Evolutionary conservation across 352 stramenopile species (phyloP).

Genomic region (Pythium apleroticum): DNA sequence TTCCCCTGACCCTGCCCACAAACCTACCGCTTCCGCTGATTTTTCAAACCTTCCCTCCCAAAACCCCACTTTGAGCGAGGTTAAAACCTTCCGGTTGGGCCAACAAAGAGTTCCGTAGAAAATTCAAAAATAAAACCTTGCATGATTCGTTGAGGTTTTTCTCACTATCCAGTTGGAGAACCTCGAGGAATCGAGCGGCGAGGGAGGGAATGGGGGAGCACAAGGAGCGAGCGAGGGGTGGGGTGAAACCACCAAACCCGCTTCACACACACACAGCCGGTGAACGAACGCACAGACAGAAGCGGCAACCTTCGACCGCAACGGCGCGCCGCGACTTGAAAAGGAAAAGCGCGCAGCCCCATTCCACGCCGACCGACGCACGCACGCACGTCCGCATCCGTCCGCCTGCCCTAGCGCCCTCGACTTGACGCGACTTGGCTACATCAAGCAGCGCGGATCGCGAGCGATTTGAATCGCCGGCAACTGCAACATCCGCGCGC

Average conservation of each 20-base stretch:
- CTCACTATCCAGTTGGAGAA: background rate
- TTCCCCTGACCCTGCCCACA: constrained; percentile 25
- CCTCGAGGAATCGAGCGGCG: background rate
- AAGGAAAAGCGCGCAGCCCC: constrained; percentile 17
- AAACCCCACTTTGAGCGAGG: constrained; percentile 1
- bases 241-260: constrained; percentile 8
- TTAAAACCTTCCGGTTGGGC: constrained; percentile 6
- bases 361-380: constrained; percentile 18
- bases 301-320: constrained; percentile 11
- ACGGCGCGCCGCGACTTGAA: constrained; percentile 8
- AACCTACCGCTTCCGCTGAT: constrained; percentile 20
- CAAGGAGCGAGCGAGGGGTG: constrained; percentile 21
- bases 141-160: background rate
- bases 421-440: constrained; percentile 8
- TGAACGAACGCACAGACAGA: constrained; percentile 11
- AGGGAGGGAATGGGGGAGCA: constrained; percentile 22
- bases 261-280: constrained; percentile 16
- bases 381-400: constrained; percentile 11
- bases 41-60: constrained; percentile 12
- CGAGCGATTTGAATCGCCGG: background rate
- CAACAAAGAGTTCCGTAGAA: background rate
- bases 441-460: constrained; percentile 7
- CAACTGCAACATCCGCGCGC: constrained; percentile 7
- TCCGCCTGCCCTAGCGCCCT: too few species aligned
- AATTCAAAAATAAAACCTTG: constrained; percentile 18